These are phyloP conservation scores for Ophiostoma ips DNA, from an alignment of 2,329 filamentous ascomycete species.

Conservation along the genomic window DNA sequence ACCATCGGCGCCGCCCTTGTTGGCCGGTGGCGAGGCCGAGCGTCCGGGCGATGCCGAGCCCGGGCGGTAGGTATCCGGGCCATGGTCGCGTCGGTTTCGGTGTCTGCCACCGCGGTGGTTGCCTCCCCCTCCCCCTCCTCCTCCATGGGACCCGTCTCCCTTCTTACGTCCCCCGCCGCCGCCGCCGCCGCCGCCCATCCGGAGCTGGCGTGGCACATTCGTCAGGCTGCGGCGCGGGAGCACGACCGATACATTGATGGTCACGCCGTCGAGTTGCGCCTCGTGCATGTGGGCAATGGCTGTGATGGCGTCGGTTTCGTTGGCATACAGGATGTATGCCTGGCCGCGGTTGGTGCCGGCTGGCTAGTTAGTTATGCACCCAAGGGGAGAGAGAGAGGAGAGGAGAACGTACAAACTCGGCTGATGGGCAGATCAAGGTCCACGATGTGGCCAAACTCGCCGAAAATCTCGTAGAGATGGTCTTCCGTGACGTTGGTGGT, in stretches of 20 bases:
- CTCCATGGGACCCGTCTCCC: slow-evolving; percentile 11
- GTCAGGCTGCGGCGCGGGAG: slow-evolving; percentile 73
- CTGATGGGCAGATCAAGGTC: slow-evolving; percentile 87
- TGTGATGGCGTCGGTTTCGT: slow-evolving; percentile 65
- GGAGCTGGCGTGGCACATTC: slow-evolving; percentile 53
- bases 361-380: not conserved
- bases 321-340: slow-evolving; percentile 76
- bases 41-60: slow-evolving; percentile 38
- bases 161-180: slow-evolving; percentile 11
- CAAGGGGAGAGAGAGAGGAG: not conserved
- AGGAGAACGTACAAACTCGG: slow-evolving; percentile 21
- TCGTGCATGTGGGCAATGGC: slow-evolving; percentile 98
- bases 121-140: slow-evolving; percentile 10
- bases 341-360: slow-evolving; percentile 59
- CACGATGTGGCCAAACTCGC: slow-evolving; percentile 69
- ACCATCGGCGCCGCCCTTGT: slow-evolving; percentile 19
- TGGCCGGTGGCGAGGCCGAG: slow-evolving; percentile 15
- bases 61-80: slow-evolving; percentile 38
- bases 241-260: slow-evolving; percentile 79
- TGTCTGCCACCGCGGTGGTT: not conserved
- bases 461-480: slow-evolving; percentile 86
- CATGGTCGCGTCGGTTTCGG: slow-evolving; percentile 11
- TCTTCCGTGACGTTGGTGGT: slow-evolving; percentile 87
- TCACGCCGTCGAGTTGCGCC: slow-evolving; percentile 74
- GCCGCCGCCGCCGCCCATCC: slow-evolving; percentile 22